These are phyloP conservation scores for Recurvomyces mirabilis DNA, from an alignment of 495 filamentous ascomycete species.

Conservation along the genomic window DNA sequence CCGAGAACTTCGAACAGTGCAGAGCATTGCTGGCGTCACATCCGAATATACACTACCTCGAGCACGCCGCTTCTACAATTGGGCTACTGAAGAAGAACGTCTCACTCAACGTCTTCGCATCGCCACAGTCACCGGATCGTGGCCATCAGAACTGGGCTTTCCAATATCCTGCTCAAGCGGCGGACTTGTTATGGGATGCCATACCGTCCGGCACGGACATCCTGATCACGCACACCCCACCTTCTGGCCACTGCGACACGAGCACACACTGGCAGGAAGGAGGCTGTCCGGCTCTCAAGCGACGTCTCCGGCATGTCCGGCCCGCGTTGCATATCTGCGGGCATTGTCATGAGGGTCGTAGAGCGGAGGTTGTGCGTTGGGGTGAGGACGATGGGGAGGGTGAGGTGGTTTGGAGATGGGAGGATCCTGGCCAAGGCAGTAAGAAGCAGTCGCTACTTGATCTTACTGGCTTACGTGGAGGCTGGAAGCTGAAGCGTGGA, in stretches of 20 bases:
- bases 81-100: slow-evolving; percentile 43
- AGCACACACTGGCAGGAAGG: slow-evolving; percentile 7
- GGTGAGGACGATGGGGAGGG: slow-evolving; percentile 13
- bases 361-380: slow-evolving; percentile 49
- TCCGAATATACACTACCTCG: too few species aligned
- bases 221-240: slow-evolving; percentile 32
- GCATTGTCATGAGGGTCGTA: slow-evolving; percentile 31
- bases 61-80: slow-evolving; percentile 50
- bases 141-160: slow-evolving; percentile 53
- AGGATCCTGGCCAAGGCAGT: slow-evolving; percentile 37
- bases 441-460: slow-evolving; percentile 51
- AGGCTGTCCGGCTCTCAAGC: slow-evolving; percentile 26
- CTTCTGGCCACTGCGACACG: slow-evolving; percentile 24
- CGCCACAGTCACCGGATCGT: slow-evolving; percentile 51
- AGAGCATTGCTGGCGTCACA: slow-evolving; percentile 42
- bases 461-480: slow-evolving; percentile 36
- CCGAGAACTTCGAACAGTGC: slow-evolving; percentile 46
- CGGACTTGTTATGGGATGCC: slow-evolving; percentile 37
- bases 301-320: slow-evolving; percentile 23
- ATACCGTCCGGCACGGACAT: slow-evolving; percentile 29
- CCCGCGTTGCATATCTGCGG: slow-evolving; percentile 30
- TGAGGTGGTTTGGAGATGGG: slow-evolving; percentile 30
- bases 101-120: slow-evolving; percentile 64
- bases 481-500: slow-evolving; percentile 20
- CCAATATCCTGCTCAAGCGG: slow-evolving; percentile 45